Percentiles rank a stretch among this genome's conserved stretches.
phyloP scores from a whole-genome alignment of 768 basidiomycete genomes.

The Psilocybe tampanensis region DNA sequence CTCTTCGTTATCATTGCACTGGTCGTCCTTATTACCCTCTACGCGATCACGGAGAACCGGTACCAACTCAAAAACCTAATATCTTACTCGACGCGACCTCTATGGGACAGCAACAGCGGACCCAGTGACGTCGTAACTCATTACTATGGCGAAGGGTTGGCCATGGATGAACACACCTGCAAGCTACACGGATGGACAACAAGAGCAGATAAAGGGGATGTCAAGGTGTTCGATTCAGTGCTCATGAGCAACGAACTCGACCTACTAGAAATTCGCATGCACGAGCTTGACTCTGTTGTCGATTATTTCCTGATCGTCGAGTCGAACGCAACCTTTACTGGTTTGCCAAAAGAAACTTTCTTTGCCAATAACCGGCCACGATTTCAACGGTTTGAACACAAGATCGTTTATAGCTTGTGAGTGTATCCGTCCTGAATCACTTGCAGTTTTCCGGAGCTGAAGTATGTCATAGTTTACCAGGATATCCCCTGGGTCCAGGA shows the following conservation, averaged over 20 bases:
- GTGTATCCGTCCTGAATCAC: conserved; percentile 16
- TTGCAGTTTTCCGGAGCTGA: not conserved
- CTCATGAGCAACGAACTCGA: conserved; percentile 68
- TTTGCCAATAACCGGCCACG: conserved; percentile 48
- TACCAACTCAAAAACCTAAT: conserved; percentile 54
- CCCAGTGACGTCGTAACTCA: conserved; percentile 52
- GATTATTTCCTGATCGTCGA: conserved; percentile 65
- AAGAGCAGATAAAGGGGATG: conserved; percentile 31
- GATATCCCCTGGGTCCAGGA: conserved; percentile 39
- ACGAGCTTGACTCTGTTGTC: conserved; percentile 59
- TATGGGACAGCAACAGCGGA: conserved; percentile 59
- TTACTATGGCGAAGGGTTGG: conserved; percentile 57
- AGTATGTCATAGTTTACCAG: conserved; percentile 39
- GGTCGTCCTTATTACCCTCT: conserved; percentile 32
- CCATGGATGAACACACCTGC: conserved; percentile 46
- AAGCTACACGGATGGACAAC: conserved; percentile 56
- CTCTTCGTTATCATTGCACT: conserved; percentile 36
- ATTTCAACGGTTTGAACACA: conserved; percentile 52
- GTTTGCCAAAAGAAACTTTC: conserved; percentile 53
- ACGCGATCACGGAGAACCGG: conserved; percentile 40
- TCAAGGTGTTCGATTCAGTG: conserved; percentile 58
- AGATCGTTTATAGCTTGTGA: conserved; percentile 55
- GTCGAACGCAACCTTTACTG: conserved; percentile 64
- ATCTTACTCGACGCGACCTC: conserved; percentile 58
- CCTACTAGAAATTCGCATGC: conserved; percentile 61